Evolutionary conservation across 345 rosid species (phyloP).

Genomic region (Kandelia obovata): DNA sequence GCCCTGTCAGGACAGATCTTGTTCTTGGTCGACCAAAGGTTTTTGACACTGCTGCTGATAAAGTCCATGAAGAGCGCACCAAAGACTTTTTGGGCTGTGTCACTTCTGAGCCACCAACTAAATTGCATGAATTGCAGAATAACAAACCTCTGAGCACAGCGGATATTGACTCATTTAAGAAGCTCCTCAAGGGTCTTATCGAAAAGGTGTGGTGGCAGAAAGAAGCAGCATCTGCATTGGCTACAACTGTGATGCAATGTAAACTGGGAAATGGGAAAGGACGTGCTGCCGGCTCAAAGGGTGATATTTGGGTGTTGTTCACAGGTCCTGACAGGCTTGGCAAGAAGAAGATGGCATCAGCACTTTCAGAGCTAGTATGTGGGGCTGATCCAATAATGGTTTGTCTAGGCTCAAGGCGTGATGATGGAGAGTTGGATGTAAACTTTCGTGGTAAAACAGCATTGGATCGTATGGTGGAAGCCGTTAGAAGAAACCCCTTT

Average conservation of each 20-base stretch:
- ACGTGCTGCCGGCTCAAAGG: slow-evolving; percentile 51
- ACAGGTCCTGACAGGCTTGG: slow-evolving; percentile 83
- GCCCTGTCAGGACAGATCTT: slow-evolving; percentile 86
- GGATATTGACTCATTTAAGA: slow-evolving; percentile 71
- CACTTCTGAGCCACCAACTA: slow-evolving; percentile 50
- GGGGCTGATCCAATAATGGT: slow-evolving; percentile 54
- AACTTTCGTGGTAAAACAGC: slow-evolving; percentile 79
- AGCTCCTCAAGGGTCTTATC: slow-evolving; percentile 66
- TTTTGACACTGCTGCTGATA: slow-evolving; percentile 29
- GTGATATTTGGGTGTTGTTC: slow-evolving; percentile 80
- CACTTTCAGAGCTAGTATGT: slow-evolving; percentile 57
- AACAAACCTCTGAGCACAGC: slow-evolving; percentile 37
- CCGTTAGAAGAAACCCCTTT: slow-evolving; percentile 74
- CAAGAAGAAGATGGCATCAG: slow-evolving; percentile 83
- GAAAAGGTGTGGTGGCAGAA: slow-evolving; percentile 94
- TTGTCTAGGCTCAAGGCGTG: slow-evolving; percentile 52
- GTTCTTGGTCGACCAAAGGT: slow-evolving; percentile 64
- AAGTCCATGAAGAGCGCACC: slow-evolving; percentile 30
- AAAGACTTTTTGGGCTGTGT: slow-evolving; percentile 70
- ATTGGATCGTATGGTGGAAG: slow-evolving; percentile 73
- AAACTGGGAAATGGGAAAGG: slow-evolving; percentile 64
- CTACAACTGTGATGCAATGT: slow-evolving; percentile 65
- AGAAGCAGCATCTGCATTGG: slow-evolving; percentile 84
- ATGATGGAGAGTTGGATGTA: slow-evolving; percentile 39
- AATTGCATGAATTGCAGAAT: slow-evolving; percentile 37